A percentile compares a stretch with the other conserved stretches of the same genome.
Evolutionary conservation across 106 monocot species (phyloP).

Genomic region (Platanthera zijinensis): DNA sequence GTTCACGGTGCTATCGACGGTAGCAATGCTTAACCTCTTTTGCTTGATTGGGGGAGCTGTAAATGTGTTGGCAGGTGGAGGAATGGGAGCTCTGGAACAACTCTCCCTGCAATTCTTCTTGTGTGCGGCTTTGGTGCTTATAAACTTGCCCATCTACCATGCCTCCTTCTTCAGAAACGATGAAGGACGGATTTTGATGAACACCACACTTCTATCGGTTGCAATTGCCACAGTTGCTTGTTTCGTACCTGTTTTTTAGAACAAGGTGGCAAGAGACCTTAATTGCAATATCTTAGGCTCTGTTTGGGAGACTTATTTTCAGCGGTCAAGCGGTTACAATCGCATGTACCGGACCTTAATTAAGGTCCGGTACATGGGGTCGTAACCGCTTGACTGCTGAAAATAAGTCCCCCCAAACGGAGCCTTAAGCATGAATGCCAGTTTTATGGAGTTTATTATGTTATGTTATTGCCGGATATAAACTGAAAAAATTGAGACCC

Average conservation of each 20-base stretch:
- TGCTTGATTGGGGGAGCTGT: slow-evolving; percentile 28
- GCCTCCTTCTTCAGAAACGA: slow-evolving; percentile 64
- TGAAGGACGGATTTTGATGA: slow-evolving; percentile 33
- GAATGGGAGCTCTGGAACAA: slow-evolving; percentile 2
- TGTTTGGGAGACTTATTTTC: no score
- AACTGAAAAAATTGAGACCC: no score
- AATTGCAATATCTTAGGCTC: no score
- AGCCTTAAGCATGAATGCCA: no score
- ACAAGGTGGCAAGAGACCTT: no score
- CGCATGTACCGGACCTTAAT: no score
- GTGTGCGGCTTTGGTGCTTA: slow-evolving; percentile 25
- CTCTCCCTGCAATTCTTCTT: slow-evolving; percentile 41
- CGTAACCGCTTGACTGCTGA: no score
- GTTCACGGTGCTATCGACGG: slow-evolving; percentile 27
- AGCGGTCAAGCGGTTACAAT: no score
- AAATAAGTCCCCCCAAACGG: no score
- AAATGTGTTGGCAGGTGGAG: slow-evolving; percentile 12
- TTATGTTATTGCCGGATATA: no score
- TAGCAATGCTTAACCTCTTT: slow-evolving; percentile 44
- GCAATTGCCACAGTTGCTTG: not conserved
- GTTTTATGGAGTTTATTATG: no score
- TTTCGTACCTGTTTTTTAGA: not conserved
- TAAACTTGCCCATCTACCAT: slow-evolving; percentile 45
- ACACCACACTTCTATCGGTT: slow-evolving; percentile 28
- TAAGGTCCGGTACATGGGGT: no score